Conservation (phyloP, 2,329 filamentous ascomycete species). For the Colletotrichum sublineola region DNA sequence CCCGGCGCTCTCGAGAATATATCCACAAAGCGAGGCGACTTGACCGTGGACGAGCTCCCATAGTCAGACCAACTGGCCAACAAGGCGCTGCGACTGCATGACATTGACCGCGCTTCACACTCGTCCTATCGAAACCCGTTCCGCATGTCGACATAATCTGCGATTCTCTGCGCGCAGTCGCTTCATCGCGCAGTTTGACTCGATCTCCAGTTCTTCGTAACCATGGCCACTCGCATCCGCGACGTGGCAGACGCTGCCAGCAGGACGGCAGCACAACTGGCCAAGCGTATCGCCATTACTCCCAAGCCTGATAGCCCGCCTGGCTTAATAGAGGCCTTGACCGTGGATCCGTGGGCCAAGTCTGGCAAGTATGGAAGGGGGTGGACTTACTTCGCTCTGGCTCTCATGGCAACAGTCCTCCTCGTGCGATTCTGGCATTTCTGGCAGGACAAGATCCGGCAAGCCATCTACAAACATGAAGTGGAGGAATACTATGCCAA, state of each 20-base stretch:
- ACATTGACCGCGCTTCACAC: background rate
- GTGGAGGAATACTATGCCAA: constrained; percentile 74
- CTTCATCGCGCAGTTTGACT: constrained; percentile 38
- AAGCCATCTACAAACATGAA: constrained; percentile 89
- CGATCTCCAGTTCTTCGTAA: constrained; percentile 43
- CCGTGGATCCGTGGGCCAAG: constrained; percentile 82
- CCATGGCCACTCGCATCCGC: constrained; percentile 58
- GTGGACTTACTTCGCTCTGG: constrained; percentile 89
- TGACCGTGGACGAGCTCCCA: background rate
- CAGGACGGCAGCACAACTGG: constrained; percentile 54
- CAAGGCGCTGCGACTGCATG: background rate
- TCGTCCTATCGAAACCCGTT: constrained; percentile 10
- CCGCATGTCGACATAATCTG: constrained; percentile 47
- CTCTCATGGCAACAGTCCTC: constrained; percentile 76
- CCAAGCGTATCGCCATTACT: constrained; percentile 71
- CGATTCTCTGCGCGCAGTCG: constrained; percentile 46
- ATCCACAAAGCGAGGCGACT: background rate
- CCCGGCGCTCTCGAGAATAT: constrained; percentile 20
- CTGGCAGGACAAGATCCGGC: constrained; percentile 93
- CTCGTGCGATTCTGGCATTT: constrained; percentile 85
- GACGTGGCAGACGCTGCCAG: constrained; percentile 52
- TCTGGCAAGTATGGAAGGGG: constrained; percentile 88
- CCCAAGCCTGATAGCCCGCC: constrained; percentile 71
- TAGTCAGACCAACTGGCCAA: background rate
- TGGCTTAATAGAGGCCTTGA: constrained; percentile 72